Evolutionary conservation across 805 yeast genomes (phyloP), one percentile per base, ranked within the genome.

Genomic region (Danielozyma ontarioensis): DNA sequence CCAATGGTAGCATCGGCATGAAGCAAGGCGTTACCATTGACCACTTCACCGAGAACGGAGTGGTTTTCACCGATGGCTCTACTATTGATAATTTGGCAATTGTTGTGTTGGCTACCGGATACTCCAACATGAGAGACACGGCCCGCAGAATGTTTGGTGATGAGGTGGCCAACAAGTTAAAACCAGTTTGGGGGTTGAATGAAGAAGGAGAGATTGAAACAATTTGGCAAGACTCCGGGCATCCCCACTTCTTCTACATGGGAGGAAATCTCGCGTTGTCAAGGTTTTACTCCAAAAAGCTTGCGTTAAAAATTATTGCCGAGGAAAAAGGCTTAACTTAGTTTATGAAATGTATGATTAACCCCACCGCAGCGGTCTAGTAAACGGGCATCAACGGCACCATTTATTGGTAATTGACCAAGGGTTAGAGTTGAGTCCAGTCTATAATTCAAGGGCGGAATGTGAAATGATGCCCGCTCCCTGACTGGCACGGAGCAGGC

Each of bases 101-200:
- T 19, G 62, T 67, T 23, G 72, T 68, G 5, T 55, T 65, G 41
- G 72, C 72, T 4, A 68, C 74, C 8, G 73, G 74, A 3, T 68
- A 60, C 37, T 49, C 60, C 17, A 62, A 62, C 43, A 61, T 64
- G 68, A 62, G 50, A 43, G 67, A 63, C 17, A 63, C 70, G 17
- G 68, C 66, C 2, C 47, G 53, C 31, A 53, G 51, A 34, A 47
- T 62, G 16, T 57, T 66, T 39, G 71, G 70, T 16, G 55, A 58
- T 13, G 42, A 49, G 16, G 57, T 64, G 28, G 62, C 68, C 13
- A 50, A 52, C 23, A 48, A 50, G 31, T 45, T 62, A 39, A 52
- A 59, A n/a, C 62, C 63, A 11, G 61, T 64, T 12, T 66, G 72
- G 72, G 62, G 64, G 8, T 43, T 63, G 24, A 70, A 68, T 42